Conservation (phyloP, 176 grass and related monocot genomes). For the Saccharum officinarum region DNA sequence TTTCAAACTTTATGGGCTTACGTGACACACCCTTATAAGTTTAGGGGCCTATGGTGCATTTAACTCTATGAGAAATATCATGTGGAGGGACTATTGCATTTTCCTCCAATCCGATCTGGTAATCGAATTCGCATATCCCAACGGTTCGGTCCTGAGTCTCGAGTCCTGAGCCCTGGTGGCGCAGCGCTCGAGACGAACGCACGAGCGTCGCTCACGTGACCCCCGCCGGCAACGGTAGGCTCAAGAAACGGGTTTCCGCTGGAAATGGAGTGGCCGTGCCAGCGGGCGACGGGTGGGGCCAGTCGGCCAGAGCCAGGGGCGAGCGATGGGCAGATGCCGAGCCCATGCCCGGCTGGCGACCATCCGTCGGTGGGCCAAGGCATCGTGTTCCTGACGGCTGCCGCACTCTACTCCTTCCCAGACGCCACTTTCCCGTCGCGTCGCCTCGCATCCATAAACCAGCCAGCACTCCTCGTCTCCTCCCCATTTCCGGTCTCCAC, state of each 20-base stretch:
- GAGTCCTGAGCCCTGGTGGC: background rate
- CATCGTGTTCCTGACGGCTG: background rate
- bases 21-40: too few species aligned
- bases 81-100: too few species aligned
- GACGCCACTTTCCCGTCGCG: background rate
- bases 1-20: too few species aligned
- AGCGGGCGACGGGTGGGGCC: background rate
- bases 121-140: too few species aligned
- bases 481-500: background rate
- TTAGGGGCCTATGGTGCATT: too few species aligned
- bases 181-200: background rate
- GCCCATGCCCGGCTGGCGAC: background rate
- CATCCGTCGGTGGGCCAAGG: background rate
- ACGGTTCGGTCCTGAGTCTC: too few species aligned
- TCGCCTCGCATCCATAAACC: background rate
- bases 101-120: too few species aligned
- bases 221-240: background rate
- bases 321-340: background rate
- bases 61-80: too few species aligned
- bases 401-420: background rate
- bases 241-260: background rate
- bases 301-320: background rate
- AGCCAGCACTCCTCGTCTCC: background rate
- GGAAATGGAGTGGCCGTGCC: background rate
- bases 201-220: background rate